These are phyloP conservation scores for Sarocladiaceae sp. DNA, from an alignment of 2,329 filamentous ascomycete species.

Conservation along the genomic window DNA sequence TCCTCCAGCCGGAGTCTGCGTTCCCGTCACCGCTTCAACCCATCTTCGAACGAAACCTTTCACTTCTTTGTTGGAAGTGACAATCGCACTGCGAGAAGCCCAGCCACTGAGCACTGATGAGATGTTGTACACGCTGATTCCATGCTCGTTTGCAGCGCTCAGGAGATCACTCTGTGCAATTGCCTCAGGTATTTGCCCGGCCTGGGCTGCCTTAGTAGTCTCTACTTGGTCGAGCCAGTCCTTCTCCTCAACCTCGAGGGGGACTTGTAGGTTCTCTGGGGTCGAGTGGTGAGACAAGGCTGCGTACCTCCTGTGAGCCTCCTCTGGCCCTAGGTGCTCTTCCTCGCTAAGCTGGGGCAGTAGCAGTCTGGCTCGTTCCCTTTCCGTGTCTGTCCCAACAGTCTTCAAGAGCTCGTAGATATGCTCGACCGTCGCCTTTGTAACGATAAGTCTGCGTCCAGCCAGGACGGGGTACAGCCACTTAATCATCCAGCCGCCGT, in stretches of 20 bases:
- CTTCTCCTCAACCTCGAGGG: conserved; percentile 22
- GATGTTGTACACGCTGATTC: conserved; percentile 29
- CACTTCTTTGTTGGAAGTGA: conserved; percentile 36
- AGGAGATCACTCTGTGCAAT: conserved; percentile 25
- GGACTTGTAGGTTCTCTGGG: conserved; percentile 26
- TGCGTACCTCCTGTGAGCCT: conserved; percentile 19
- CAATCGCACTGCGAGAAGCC: conserved; percentile 25
- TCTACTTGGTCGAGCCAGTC: conserved; percentile 21
- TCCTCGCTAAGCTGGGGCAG: conserved; percentile 20
- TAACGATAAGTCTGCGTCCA: conserved; percentile 29
- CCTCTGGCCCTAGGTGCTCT: neutral
- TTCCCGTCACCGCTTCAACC: conserved; percentile 20
- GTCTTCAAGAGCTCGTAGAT: conserved; percentile 29
- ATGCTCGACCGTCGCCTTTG: conserved; percentile 30
- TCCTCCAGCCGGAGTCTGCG: neutral
- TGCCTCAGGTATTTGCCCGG: conserved; percentile 23
- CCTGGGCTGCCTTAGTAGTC: conserved; percentile 19
- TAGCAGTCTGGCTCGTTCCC: conserved; percentile 27
- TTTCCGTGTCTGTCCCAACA: conserved; percentile 31
- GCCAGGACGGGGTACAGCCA: conserved; percentile 28
- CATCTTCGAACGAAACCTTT: conserved; percentile 27
- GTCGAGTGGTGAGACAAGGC: conserved; percentile 25
- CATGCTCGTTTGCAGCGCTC: too few relatives aligned
- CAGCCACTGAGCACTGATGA: conserved; percentile 35
- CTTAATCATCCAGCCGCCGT: conserved; percentile 26